Base-by-base conservation (phyloP, 176 grass and related monocot species). In the Areca catechu region DNA sequence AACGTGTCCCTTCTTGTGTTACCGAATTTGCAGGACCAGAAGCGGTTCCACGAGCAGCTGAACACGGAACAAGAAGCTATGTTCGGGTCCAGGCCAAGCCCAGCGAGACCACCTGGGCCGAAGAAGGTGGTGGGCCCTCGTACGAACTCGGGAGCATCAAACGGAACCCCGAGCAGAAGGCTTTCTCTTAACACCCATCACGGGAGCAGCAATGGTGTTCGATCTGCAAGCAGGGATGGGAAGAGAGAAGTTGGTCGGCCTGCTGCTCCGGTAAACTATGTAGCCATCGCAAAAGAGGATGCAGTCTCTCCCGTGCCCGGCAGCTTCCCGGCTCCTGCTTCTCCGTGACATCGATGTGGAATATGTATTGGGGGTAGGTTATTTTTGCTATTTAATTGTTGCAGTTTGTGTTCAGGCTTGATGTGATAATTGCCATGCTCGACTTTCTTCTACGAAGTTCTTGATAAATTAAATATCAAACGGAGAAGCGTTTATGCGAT, bases 1-100 rank as follows among this genome's bases (percentile, higher is more conserved):
- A 12, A 5, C 3, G 4, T 48, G 4, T 50, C 24, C 34, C 10
- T 12, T 43, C 10, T 43, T 14, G 34, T 43, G 34, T 10, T 14
- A 43, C 3, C 34, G 2, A 37, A 52, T 34, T 62, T 61, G 2
- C 80, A 97, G 93, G 87, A 97, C 63, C 87, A 91, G 68, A 97
- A 97, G 53, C 86, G 86, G 57, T 74, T 91, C 50, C 80, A 91
- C 17, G 93, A 85, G 52, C 93, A 88, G 62, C 77, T 90, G 20
- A 66, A 82, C 0, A 76, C 79, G 0, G 85, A 95, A 63, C 79
- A 89, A 67, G 90, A 95, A 77, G 57, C 87, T 30, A 20, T 86
- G 3, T 80, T 89, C 0, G 82, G 85, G 17, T 80, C 76, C 0
- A 83, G 73, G 50, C 80, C 65, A 14, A 88, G 83, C 80, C 86